Percentiles rank a stretch among this genome's conserved stretches.
Evolutionary conservation across 352 stramenopile genomes (phyloP).

Genomic region (Blastocystis sp.): DNA sequence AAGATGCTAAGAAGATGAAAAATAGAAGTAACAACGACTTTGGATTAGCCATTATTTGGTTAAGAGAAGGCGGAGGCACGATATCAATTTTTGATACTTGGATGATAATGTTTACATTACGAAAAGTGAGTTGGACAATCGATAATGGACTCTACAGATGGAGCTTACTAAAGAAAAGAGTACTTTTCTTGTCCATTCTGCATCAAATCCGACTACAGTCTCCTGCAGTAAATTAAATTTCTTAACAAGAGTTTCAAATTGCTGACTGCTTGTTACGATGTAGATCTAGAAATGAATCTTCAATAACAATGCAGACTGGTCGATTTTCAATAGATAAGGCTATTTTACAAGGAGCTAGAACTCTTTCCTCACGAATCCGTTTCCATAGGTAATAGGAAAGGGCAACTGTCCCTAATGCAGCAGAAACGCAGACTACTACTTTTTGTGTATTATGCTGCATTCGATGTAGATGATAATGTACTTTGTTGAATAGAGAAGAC

Average conservation of each 20-base stretch:
- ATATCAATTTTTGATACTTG: conserved; percentile 10
- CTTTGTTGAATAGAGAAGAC: not conserved
- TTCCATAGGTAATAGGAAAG: not conserved
- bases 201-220: conserved; percentile 41
- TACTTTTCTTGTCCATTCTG: conserved; percentile 20
- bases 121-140: conserved; percentile 34
- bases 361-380: not conserved
- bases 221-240: conserved; percentile 30
- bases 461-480: not conserved
- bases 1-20: conserved; percentile 13
- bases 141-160: conserved; percentile 18
- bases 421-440: conserved; percentile 42
- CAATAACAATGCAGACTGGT: not conserved
- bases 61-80: conserved; percentile 34
- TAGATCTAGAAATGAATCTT: not conserved
- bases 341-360: not conserved
- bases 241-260: conserved; percentile 33
- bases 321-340: not conserved
- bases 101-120: conserved; percentile 52
- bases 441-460: not conserved
- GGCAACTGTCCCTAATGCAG: conserved; percentile 63
- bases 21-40: not conserved
- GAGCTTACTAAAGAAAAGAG: not conserved
- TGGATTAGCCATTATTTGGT: conserved; percentile 25
- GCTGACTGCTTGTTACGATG: not conserved